Conservation (phyloP, 2,329 filamentous ascomycete species). For the Colletotrichum scovillei region DNA sequence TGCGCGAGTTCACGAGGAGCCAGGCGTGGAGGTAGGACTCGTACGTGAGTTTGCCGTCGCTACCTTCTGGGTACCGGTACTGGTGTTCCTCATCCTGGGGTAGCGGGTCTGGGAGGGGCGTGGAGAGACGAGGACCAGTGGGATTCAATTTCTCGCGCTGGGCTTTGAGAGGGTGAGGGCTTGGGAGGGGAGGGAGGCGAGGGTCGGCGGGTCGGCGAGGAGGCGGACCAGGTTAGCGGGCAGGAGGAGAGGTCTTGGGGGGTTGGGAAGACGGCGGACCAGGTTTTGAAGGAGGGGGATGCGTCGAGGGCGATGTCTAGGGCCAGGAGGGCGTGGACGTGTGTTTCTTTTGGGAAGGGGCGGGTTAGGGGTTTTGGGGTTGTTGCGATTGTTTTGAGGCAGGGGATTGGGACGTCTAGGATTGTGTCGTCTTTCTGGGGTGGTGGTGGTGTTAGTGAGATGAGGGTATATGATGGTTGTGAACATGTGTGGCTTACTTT, state of each 20-base stretch:
- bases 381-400: slow-evolving; percentile 73
- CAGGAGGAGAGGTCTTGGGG: slow-evolving; percentile 65
- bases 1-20: slow-evolving; percentile 71
- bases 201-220: slow-evolving; percentile 59
- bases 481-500: slow-evolving; percentile 58
- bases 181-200: slow-evolving; percentile 57
- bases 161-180: slow-evolving; percentile 59
- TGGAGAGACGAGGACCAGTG: slow-evolving; percentile 52
- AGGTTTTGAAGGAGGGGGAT: slow-evolving; percentile 60
- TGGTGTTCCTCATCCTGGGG: too few relatives aligned
- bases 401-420: slow-evolving; percentile 71
- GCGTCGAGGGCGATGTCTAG: slow-evolving; percentile 70
- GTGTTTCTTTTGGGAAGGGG: slow-evolving; percentile 64
- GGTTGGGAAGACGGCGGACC: slow-evolving; percentile 76
- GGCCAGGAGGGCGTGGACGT: slow-evolving; percentile 80
- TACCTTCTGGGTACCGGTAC: too few relatives aligned
- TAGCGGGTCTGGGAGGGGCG: slow-evolving; percentile 38
- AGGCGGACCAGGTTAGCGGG: slow-evolving; percentile 61
- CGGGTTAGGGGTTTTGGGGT: slow-evolving; percentile 65
- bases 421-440: slow-evolving; percentile 64
- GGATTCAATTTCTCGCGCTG: slow-evolving; percentile 59
- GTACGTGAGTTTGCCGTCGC: slow-evolving; percentile 40
- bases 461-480: neutral
- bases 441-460: neutral
- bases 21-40: slow-evolving; percentile 65